These are phyloP conservation scores for Malus hybrid DNA, from an alignment of 331 rosid genomes.

Conservation along the genomic window DNA sequence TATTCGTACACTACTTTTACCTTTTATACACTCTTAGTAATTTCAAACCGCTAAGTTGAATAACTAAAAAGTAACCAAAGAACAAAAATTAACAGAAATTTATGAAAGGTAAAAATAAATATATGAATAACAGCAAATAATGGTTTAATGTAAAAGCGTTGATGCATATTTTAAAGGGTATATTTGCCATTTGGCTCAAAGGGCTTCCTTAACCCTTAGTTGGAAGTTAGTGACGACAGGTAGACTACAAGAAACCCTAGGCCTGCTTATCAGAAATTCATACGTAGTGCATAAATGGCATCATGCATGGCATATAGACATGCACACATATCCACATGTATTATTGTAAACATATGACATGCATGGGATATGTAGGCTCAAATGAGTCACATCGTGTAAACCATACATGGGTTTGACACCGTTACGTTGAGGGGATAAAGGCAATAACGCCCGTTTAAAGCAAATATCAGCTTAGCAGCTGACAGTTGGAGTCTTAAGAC, in stretches of 20 bases:
- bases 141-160: no score
- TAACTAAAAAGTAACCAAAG: no score
- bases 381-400: neutral
- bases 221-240: neutral
- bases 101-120: no score
- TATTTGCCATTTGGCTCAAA: neutral
- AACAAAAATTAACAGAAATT: no score
- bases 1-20: no score
- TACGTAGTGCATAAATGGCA: neutral
- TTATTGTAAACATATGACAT: no score
- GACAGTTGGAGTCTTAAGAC: neutral
- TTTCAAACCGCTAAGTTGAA: no score
- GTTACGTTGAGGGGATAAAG: neutral
- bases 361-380: neutral
- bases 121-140: no score
- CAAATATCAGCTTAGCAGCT: neutral
- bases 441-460: neutral
- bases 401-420: neutral
- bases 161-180: neutral
- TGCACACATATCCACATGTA: no score
- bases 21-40: no score
- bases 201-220: neutral
- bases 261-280: neutral
- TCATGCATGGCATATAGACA: neutral
- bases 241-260: slow-evolving; percentile 1